Conservation (phyloP, 2,329 filamentous ascomycete genomes). For the Fusarium falciforme region DNA sequence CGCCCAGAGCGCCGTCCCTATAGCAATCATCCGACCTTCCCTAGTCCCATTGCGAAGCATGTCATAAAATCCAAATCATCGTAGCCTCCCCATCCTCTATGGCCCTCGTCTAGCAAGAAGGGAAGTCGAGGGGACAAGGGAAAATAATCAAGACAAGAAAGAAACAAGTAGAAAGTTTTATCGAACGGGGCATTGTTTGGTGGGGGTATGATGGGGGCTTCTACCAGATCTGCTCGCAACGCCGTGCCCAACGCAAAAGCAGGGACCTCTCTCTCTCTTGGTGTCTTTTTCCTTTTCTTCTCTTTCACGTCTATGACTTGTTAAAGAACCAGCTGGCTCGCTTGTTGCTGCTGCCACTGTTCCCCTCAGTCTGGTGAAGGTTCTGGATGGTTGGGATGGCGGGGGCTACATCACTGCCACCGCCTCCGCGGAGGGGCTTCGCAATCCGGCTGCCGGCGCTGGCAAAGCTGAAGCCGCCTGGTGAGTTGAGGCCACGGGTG, state of each 20-base stretch:
- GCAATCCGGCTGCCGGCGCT: conserved; percentile 74
- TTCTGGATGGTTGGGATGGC: conserved; percentile 67
- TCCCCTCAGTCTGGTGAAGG: conserved; percentile 68
- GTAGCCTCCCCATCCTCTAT: conserved; percentile 43
- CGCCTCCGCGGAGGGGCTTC: conserved; percentile 75
- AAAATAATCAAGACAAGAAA: conserved; percentile 29
- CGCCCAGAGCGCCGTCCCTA: conserved; percentile 30
- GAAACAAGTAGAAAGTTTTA: conserved; percentile 35
- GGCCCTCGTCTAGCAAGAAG: conserved; percentile 37
- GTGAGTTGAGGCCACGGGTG: conserved; percentile 81
- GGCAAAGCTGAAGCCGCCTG: conserved; percentile 78
- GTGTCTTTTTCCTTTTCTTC: conserved; percentile 25
- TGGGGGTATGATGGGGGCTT: conserved; percentile 34
- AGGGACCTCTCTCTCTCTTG: conserved; percentile 27
- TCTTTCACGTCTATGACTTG: conserved; percentile 58
- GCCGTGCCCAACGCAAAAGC: conserved; percentile 43
- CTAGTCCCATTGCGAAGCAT: conserved; percentile 38
- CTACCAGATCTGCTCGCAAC: conserved; percentile 42
- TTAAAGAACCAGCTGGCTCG: conserved; percentile 81
- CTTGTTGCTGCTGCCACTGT: conserved; percentile 64
- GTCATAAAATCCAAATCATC: conserved; percentile 47
- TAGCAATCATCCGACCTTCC: conserved; percentile 32
- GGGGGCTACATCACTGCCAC: conserved; percentile 58
- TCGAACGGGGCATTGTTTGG: conserved; percentile 26
- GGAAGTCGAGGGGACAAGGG: conserved; percentile 5